Conservation (phyloP, 306 rosid species). For the Cucurbita moschata region DNA sequence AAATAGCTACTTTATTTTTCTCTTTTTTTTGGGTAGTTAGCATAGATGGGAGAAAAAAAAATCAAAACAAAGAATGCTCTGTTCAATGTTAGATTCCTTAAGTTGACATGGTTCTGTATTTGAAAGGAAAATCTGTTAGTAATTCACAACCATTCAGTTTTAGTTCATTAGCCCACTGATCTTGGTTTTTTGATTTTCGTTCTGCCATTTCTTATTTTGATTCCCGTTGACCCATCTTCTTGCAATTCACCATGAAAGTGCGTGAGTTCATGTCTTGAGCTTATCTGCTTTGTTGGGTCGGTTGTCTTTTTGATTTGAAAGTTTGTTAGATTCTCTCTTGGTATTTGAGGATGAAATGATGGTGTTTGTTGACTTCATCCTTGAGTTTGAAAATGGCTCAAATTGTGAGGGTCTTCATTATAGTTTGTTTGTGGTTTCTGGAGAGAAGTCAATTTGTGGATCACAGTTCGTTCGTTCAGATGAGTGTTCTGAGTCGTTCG, state of each 20-base stretch:
- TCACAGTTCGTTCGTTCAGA: no score
- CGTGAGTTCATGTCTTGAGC: background rate
- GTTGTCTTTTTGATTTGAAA: background rate
- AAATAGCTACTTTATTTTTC: background rate
- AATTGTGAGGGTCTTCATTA: no score
- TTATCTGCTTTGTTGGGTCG: background rate
- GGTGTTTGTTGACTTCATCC: background rate
- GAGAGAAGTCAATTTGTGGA: no score
- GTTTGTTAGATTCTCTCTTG: background rate
- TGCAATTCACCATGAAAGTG: background rate
- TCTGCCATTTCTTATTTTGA: background rate
- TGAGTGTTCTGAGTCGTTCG: no score
- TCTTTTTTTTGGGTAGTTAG: background rate
- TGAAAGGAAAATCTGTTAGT: background rate
- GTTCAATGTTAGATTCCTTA: background rate
- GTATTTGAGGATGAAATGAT: background rate
- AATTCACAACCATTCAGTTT: background rate
- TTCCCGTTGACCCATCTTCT: background rate
- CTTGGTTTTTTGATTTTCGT: background rate
- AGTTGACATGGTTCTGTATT: slow-evolving; percentile 1
- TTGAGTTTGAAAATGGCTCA: no score
- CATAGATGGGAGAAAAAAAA: background rate
- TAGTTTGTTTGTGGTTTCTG: no score
- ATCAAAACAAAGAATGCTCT: background rate
- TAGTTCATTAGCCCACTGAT: background rate